These are phyloP conservation scores for Hypoxylon sp. DNA, from an alignment of 2,329 filamentous ascomycete species.

Conservation along the genomic window DNA sequence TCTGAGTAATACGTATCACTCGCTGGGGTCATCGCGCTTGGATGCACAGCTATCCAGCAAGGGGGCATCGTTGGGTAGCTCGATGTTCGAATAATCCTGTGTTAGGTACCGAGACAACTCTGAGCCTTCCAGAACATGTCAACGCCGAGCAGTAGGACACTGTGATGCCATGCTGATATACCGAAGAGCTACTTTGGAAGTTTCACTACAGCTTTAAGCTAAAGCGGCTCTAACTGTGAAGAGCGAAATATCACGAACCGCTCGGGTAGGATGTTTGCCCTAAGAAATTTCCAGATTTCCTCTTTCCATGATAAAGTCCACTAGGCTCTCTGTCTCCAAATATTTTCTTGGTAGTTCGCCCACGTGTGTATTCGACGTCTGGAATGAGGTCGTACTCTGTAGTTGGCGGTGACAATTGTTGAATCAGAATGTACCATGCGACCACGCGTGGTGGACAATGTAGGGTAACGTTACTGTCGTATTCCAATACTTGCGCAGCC, in stretches of 20 bases:
- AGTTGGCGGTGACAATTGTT: constrained; percentile 3
- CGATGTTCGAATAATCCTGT: no score
- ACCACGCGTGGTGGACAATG: constrained; percentile 10
- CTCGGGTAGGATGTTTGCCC: background rate
- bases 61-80: background rate
- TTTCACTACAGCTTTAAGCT: background rate
- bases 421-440: constrained; percentile 25
- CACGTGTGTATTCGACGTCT: background rate
- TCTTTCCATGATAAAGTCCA: background rate
- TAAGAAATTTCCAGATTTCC: background rate
- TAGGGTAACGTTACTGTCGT: constrained; percentile 40
- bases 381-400: background rate
- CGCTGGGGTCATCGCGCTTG: background rate
- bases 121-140: background rate
- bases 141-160: background rate
- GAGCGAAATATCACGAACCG: background rate
- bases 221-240: no score
- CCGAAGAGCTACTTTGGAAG: constrained; percentile 1
- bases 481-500: constrained; percentile 23
- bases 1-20: background rate
- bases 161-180: constrained; percentile 22
- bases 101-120: background rate
- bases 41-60: no score
- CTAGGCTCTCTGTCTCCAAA: background rate
- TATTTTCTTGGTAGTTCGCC: background rate